Evolutionary conservation across 257 asterid genomes (phyloP).

Genomic region (Echites panduratus): DNA sequence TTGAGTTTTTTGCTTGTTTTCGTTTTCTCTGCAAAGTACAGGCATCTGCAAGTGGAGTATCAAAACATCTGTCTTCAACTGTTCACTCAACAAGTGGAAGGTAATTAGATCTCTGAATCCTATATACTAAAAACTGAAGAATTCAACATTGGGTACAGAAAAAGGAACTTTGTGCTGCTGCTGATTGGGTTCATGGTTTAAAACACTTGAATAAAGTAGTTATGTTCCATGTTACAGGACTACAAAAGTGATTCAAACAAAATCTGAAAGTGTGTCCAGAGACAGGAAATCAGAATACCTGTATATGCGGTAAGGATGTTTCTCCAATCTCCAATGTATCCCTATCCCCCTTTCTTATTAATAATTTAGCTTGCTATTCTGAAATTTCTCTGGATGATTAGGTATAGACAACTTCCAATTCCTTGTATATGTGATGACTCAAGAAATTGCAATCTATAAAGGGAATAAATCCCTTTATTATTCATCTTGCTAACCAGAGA

Average conservation of each 20-base stretch:
- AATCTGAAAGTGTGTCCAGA: constrained; percentile 26
- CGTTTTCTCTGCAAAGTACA: constrained; percentile 22
- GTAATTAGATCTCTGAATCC: constrained; percentile 27
- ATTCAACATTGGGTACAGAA: neutral
- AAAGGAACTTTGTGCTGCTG: neutral
- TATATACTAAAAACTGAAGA: neutral
- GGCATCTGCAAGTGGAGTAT: constrained; percentile 37
- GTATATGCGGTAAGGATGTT: constrained; percentile 36
- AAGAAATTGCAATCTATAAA: neutral
- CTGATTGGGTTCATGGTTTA: neutral
- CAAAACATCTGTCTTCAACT: constrained; percentile 27
- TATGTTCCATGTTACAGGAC: constrained; percentile 35
- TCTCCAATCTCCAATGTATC: neutral
- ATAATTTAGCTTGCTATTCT: neutral
- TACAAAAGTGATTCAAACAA: constrained; percentile 26
- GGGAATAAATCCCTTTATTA: neutral
- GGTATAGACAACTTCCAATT: neutral
- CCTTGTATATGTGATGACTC: neutral
- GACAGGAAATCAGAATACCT: constrained; percentile 27
- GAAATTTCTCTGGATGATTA: neutral
- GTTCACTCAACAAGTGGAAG: constrained; percentile 39
- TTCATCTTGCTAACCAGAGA: neutral
- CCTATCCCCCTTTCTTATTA: neutral
- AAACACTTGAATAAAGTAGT: neutral
- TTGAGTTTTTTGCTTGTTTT: neutral